A percentile compares a stretch with the other conserved stretches of the same genome.
Conservation (phyloP, 768 basidiomycete genomes). For the Hygrocybe coccinea region DNA sequence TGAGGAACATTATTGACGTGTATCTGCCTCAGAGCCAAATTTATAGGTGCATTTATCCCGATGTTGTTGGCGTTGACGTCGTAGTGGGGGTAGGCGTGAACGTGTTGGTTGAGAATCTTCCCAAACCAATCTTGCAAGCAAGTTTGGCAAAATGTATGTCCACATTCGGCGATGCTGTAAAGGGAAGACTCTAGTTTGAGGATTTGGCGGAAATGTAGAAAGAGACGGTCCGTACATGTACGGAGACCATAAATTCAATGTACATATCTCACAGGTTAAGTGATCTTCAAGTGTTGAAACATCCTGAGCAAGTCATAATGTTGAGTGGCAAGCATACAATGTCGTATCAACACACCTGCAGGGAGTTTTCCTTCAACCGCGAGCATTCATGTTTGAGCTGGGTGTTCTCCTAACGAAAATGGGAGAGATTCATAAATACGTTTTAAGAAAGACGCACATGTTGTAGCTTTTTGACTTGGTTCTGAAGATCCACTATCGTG, state of each 20-base stretch:
- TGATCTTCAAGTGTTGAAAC: conserved; percentile 46
- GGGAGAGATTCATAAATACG: neutral
- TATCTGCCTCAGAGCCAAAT: too few relatives aligned
- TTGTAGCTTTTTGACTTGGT: conserved; percentile 40
- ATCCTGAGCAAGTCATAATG: conserved; percentile 31
- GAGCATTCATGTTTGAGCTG: neutral
- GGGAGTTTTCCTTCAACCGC: neutral
- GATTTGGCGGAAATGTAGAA: neutral
- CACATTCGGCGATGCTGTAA: conserved; percentile 56
- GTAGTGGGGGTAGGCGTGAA: conserved; percentile 43
- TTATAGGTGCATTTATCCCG: neutral
- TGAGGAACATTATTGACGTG: conserved; percentile 4
- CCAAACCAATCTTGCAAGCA: conserved; percentile 57
- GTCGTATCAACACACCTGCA: neutral
- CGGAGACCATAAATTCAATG: conserved; percentile 58
- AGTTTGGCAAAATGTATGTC: conserved; percentile 62
- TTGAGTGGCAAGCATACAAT: neutral
- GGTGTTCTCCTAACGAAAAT: neutral
- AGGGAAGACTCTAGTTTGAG: neutral
- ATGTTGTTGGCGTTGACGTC: conserved; percentile 18
- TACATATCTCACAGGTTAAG: conserved; percentile 62
- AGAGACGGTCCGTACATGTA: conserved; percentile 48
- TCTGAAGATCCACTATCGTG: conserved; percentile 32
- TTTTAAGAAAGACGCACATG: conserved; percentile 32
- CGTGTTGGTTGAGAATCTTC: conserved; percentile 47